Conservation (phyloP, 345 rosid genomes). For the Viola odorata region DNA sequence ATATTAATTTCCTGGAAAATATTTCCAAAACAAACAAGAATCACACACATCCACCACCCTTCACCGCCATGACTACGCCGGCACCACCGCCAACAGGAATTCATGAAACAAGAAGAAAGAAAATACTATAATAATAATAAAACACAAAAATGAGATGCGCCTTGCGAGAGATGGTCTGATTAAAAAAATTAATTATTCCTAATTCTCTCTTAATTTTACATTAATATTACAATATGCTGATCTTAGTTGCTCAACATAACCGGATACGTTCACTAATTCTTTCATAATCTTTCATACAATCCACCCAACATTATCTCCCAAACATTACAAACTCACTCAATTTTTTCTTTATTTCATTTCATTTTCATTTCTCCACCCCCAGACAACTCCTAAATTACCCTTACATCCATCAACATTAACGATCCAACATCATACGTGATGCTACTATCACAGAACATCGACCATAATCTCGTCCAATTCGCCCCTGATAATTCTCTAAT, state of each 20-base stretch:
- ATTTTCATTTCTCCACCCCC: background rate
- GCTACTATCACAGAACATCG: background rate
- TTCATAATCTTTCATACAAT: background rate
- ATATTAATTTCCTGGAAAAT: background rate
- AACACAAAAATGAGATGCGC: background rate
- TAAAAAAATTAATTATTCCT: background rate
- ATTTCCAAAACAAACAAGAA: background rate
- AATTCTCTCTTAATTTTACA: background rate
- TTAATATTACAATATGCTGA: background rate
- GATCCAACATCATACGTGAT: background rate
- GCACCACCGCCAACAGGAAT: background rate
- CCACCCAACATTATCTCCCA: background rate
- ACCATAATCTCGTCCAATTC: background rate
- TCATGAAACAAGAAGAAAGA: background rate
- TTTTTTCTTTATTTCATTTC: background rate
- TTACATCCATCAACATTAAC: background rate
- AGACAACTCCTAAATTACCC: slow-evolving; percentile 1
- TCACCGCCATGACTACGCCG: background rate
- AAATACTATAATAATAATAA: background rate
- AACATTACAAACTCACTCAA: slow-evolving; percentile 1
- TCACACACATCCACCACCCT: background rate
- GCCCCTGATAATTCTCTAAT: slow-evolving; percentile 11
- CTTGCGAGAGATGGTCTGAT: background rate
- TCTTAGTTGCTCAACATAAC: background rate
- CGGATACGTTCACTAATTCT: background rate